A percentile compares a stretch with the other conserved stretches of the same genome.
Evolutionary conservation across 352 stramenopile genomes (phyloP).

Genomic region (Pythium graminicola): DNA sequence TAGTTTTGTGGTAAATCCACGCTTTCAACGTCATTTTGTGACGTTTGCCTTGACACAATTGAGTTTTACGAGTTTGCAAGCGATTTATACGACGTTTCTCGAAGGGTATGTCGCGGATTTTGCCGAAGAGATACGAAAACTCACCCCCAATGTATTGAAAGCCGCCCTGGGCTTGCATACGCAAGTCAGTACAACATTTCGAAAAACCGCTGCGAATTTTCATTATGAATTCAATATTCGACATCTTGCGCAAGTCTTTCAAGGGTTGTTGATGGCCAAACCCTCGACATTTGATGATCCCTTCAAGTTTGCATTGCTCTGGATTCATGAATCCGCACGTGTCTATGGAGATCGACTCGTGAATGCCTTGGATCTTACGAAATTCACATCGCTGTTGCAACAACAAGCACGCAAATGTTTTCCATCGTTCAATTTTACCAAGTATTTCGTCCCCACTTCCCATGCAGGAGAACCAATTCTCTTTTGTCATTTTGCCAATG

Average conservation of each 20-base stretch:
- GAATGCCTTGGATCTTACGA: slow-evolving; percentile 59
- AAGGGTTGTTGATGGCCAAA: slow-evolving; percentile 89
- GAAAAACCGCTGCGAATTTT: slow-evolving; percentile 94
- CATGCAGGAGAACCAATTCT: slow-evolving; percentile 78
- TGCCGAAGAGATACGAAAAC: slow-evolving; percentile 87
- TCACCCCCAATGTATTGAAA: slow-evolving; percentile 79
- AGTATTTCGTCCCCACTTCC: slow-evolving; percentile 76
- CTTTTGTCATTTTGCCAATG: slow-evolving; percentile 92
- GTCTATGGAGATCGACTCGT: slow-evolving; percentile 95
- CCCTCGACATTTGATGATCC: slow-evolving; percentile 82
- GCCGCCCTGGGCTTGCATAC: slow-evolving; percentile 87
- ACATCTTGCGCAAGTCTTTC: slow-evolving; percentile 93
- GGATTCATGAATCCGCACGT: slow-evolving; percentile 94
- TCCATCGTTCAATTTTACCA: slow-evolving; percentile 82
- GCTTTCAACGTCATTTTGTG: slow-evolving; percentile 93
- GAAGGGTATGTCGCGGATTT: slow-evolving; percentile 93
- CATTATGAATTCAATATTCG: slow-evolving; percentile 98
- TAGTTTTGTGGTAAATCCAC: slow-evolving; percentile 90
- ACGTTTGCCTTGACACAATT: slow-evolving; percentile 91
- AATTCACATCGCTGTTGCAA: slow-evolving; percentile 86
- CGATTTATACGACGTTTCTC: slow-evolving; percentile 95
- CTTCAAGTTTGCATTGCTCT: slow-evolving; percentile 89
- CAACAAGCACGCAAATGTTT: slow-evolving; percentile 92
- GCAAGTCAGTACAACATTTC: slow-evolving; percentile 70
- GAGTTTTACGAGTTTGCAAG: slow-evolving; percentile 79